Percentiles rank a stretch among this genome's conserved stretches.
phyloP scores from a whole-genome alignment of 1,284 basidiomycete species.

The Neolentinus lepideus region DNA sequence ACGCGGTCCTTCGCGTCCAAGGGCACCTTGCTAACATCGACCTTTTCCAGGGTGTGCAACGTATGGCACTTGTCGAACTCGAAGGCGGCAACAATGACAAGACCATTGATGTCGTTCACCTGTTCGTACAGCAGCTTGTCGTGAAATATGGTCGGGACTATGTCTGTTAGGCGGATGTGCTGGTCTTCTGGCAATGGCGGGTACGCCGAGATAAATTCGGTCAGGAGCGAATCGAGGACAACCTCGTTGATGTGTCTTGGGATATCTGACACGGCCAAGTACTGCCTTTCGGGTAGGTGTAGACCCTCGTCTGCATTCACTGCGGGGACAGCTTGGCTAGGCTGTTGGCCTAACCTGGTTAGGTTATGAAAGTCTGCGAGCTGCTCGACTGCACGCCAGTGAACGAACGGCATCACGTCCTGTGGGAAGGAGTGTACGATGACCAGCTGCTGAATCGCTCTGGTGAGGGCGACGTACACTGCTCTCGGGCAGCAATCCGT shows the following conservation, averaged over 20 bases:
- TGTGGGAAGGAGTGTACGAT: too few species aligned
- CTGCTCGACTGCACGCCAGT: background rate
- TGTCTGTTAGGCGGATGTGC: background rate
- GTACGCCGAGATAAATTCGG: background rate
- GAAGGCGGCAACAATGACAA: background rate
- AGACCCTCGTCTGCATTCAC: background rate
- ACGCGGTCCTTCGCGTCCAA: background rate
- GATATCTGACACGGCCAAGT: background rate
- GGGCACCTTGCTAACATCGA: background rate
- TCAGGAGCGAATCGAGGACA: background rate
- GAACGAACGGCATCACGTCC: background rate
- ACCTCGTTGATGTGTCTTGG: background rate
- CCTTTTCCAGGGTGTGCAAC: background rate
- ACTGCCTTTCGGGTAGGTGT: background rate
- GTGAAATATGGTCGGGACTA: background rate
- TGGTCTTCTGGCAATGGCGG: background rate
- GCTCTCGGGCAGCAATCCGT: background rate
- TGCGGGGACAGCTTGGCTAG: background rate
- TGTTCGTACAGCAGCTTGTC: background rate
- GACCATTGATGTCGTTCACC: background rate
- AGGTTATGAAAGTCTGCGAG: background rate
- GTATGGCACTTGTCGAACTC: background rate
- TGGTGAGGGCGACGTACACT: background rate
- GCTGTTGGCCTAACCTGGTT: background rate
- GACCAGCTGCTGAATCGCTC: background rate